Base-by-base conservation (phyloP, 768 basidiomycete species). In the Boletus subcaerulescens region DNA sequence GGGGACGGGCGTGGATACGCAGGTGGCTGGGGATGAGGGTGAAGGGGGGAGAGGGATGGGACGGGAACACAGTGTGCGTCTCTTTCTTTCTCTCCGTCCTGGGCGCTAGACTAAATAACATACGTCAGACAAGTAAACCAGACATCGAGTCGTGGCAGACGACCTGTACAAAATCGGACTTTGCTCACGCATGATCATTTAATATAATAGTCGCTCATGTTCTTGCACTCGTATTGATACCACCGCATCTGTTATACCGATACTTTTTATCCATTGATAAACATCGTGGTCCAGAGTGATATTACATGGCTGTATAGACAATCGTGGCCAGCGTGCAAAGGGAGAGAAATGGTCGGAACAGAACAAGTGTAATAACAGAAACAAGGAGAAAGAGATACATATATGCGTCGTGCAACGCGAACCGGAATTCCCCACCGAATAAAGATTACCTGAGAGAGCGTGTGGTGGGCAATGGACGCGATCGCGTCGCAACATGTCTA, bases 291-390 rank as follows among this genome's bases (percentile, higher is more conserved):
- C 49, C 49, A 55, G 44, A 46, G 43, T 58, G 53, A 63, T 63
- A 68, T 65, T 67, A 67, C 66, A 68, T 45, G 7, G 45, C 36
- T 57, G 32, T 59, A 63, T 65, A 56, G 13, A 54, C 60, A 65
- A 58, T 55, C 48, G 39, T 56, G 50, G 17, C 46, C 45, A 53
- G 26, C 22, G 46, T 53, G 64, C 45, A 58, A 15, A 49, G 38
- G 22, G 22, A 22, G 22, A 22, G 22, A 22, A 22, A 22, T 22
- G 22, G 29, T 29, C 29, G 29, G 29, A 29, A 29, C 8, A 29
- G 8, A 29, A 29, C 8, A 29, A 29, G 2, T 29, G 29, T 2
- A 9, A 29, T 36, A 12, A 7, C n/a, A 38, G 13, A n/a, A 31
- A 36, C 8, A 8, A 29, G 35, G 8, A 24, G 15, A 13, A 32